Conservation (phyloP, 2,329 filamentous ascomycete genomes). For the Ophiostoma ips region DNA sequence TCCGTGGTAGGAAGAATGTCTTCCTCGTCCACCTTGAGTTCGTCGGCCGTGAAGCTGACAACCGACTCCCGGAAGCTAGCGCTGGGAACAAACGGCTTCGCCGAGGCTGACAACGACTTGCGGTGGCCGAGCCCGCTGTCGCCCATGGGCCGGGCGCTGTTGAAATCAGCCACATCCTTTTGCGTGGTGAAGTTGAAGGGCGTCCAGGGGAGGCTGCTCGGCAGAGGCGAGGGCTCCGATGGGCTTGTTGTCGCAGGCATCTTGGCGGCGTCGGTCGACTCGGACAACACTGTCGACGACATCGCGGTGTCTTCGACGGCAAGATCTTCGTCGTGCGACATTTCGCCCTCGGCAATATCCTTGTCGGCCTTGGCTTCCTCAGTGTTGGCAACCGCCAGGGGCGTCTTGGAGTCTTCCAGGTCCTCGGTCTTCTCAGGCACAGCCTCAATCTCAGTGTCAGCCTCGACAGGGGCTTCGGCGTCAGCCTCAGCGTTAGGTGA, state of each 20-base stretch:
- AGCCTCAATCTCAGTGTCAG: neutral
- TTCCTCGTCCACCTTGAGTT: neutral
- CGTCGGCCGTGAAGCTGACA: constrained; percentile 13
- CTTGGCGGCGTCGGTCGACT: constrained; percentile 38
- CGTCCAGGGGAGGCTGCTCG: constrained; percentile 38
- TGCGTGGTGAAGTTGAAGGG: constrained; percentile 46
- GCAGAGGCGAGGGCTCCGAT: constrained; percentile 37
- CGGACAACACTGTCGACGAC: constrained; percentile 38
- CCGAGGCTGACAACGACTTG: constrained; percentile 54
- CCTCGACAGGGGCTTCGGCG: too few species aligned
- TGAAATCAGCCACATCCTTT: constrained; percentile 34
- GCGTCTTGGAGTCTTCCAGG: neutral
- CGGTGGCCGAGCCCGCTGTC: constrained; percentile 31
- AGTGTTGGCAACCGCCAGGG: neutral
- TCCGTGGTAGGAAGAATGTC: constrained; percentile 8
- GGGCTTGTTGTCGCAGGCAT: constrained; percentile 32
- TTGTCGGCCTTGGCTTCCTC: constrained; percentile 14
- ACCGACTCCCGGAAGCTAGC: constrained; percentile 17
- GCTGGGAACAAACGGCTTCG: constrained; percentile 51
- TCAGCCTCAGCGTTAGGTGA: neutral
- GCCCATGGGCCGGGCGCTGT: constrained; percentile 35
- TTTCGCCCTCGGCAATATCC: constrained; percentile 23
- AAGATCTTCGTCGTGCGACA: constrained; percentile 32
- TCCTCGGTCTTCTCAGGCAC: neutral
- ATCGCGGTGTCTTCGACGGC: constrained; percentile 28